A percentile compares a stretch with the other conserved stretches of the same genome.
Conservation (phyloP, 768 basidiomycete genomes). For the Mycena epipterygia region DNA sequence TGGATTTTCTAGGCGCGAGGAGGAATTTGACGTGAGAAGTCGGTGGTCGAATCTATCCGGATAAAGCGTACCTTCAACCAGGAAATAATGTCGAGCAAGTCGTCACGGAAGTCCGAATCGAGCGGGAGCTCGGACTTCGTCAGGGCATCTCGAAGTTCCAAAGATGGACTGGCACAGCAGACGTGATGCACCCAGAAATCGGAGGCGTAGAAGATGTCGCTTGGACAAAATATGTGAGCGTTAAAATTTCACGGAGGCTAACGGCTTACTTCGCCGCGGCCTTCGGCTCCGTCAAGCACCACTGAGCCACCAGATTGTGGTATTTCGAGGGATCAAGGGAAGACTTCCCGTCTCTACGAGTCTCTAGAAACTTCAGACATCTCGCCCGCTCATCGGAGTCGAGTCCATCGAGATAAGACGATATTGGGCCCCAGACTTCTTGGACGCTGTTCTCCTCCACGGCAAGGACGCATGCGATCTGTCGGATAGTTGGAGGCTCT, state of each 20-base stretch:
- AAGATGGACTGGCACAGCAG: conserved; percentile 1
- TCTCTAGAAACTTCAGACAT: not conserved
- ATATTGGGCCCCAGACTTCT: conserved; percentile 4
- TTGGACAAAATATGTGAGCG: not conserved
- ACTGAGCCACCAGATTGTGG: conserved; percentile 16
- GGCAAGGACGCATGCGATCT: not conserved
- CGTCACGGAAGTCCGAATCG: not conserved
- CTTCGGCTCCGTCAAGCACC: conserved; percentile 1
- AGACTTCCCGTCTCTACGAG: not conserved
- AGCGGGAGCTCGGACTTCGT: not conserved
- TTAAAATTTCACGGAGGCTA: not conserved
- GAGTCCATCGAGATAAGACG: not conserved
- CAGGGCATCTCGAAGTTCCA: conserved; percentile 4
- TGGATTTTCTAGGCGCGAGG: not conserved
- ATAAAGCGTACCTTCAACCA: conserved; percentile 4
- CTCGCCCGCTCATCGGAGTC: not conserved
- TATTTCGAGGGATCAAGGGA: not conserved
- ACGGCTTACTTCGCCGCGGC: not conserved
- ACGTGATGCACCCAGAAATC: conserved; percentile 12
- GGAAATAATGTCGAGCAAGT: conserved; percentile 6
- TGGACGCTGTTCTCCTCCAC: not conserved
- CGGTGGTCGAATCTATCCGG: not conserved
- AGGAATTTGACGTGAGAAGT: no score
- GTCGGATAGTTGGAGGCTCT: not conserved
- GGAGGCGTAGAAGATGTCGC: conserved; percentile 17